Percentiles rank a stretch among this genome's conserved stretches.
Evolutionary conservation across 2,329 filamentous ascomycete species (phyloP).

Genomic region (Diplodia seriata): DNA sequence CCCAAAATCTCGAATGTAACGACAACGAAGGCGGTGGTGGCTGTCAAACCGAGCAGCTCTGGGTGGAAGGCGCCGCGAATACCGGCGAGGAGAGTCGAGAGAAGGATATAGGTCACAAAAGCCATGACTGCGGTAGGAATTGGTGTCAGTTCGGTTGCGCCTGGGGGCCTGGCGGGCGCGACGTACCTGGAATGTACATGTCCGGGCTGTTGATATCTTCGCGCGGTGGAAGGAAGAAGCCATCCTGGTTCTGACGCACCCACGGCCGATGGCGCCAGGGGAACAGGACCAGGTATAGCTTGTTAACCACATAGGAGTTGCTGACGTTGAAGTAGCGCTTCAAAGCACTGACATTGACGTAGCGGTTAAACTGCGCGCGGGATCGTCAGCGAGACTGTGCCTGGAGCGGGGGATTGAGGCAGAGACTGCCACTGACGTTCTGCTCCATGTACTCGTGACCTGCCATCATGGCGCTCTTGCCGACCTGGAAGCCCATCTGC

Average conservation of each 20-base stretch:
- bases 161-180: background rate
- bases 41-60: conserved; percentile 88
- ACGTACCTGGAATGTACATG: conserved; percentile 85
- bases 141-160: background rate
- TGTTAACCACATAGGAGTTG: conserved; percentile 94
- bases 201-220: conserved; percentile 98
- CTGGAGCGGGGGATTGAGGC: background rate
- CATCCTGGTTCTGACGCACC: conserved; percentile 85
- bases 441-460: conserved; percentile 95
- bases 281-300: conserved; percentile 91
- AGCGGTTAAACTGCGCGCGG: conserved; percentile 69
- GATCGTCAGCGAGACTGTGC: background rate
- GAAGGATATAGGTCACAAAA: conserved; percentile 93
- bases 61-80: conserved; percentile 92
- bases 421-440: conserved; percentile 68
- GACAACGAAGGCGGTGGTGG: conserved; percentile 80
- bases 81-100: conserved; percentile 89
- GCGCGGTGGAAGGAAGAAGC: conserved; percentile 85
- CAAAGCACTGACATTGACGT: conserved; percentile 88
- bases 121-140: conserved; percentile 73
- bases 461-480: conserved; percentile 87
- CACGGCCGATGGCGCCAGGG: conserved; percentile 98
- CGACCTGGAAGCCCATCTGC: conserved; percentile 93
- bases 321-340: conserved; percentile 99
- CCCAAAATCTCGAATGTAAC: conserved; percentile 88